phyloP scores from a whole-genome alignment of 1,284 basidiomycete genomes.

The Cystobasidium sp. region DNA sequence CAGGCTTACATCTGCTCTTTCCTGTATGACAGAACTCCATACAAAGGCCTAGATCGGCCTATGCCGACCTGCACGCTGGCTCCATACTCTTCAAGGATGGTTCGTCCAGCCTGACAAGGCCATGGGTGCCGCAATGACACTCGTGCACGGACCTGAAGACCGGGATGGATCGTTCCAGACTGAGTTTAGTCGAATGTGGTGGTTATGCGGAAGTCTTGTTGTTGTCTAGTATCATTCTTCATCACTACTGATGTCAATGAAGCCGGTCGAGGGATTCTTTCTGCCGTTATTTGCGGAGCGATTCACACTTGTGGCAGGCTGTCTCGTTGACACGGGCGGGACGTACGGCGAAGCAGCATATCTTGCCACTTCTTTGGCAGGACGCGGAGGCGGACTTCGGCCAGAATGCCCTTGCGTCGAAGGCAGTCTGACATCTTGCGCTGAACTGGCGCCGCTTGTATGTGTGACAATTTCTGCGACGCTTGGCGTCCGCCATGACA shows the following conservation, averaged over 20 bases:
- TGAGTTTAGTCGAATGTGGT: background rate
- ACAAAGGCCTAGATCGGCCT: background rate
- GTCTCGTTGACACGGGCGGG: background rate
- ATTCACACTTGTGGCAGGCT: background rate
- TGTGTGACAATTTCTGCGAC: too few species aligned
- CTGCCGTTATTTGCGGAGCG: background rate
- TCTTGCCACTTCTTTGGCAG: too few species aligned
- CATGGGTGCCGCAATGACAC: background rate
- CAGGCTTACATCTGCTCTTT: background rate
- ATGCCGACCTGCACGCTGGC: conserved; percentile 1
- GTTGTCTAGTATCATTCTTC: conserved; percentile 6
- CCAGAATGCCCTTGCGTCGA: too few species aligned
- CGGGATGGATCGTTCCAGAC: background rate
- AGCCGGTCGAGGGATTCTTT: background rate
- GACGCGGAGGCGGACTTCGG: too few species aligned
- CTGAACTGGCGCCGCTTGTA: too few species aligned
- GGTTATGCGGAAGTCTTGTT: background rate
- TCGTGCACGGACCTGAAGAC: too few species aligned
- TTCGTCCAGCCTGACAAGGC: background rate
- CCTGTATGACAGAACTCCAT: background rate
- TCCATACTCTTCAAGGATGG: conserved; percentile 1
- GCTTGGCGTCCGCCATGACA: too few species aligned
- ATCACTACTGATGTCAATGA: conserved; percentile 22
- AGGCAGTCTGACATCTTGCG: too few species aligned
- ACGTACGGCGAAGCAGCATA: background rate